A percentile compares a stretch with the other conserved stretches of the same genome.
Evolutionary conservation across 192 early-diverging fungal species (phyloP).

Genomic region (Coemansia aciculifera): DNA sequence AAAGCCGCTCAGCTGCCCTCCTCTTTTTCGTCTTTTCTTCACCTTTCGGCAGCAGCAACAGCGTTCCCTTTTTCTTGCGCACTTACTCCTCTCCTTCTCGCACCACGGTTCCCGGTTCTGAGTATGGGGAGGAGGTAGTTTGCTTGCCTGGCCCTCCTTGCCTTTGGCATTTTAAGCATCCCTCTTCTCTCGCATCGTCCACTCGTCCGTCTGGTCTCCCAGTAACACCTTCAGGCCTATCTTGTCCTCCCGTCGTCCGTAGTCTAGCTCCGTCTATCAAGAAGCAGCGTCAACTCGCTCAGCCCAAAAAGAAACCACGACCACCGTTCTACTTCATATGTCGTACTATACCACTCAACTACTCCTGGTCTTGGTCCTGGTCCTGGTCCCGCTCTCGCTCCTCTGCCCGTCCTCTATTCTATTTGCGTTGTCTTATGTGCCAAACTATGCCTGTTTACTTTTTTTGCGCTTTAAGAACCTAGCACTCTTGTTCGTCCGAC

Average conservation of each 20-base stretch:
- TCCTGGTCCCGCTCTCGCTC: not conserved
- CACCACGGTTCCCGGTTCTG: not conserved
- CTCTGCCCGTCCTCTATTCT: not conserved
- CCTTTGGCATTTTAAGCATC: not conserved
- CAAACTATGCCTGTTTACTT: not conserved
- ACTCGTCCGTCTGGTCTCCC: not conserved
- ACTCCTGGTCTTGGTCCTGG: not conserved
- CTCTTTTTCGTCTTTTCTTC: not conserved
- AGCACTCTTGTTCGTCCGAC: not conserved
- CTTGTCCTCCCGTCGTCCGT: not conserved
- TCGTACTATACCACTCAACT: not conserved
- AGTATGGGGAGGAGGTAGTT: not conserved
- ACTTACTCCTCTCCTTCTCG: not conserved
- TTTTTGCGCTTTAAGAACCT: not conserved
- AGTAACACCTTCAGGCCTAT: not conserved
- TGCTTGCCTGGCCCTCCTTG: not conserved
- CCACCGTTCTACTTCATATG: not conserved
- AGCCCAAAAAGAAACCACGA: not conserved
- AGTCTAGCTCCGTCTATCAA: not conserved
- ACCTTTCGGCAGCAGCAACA: not conserved
- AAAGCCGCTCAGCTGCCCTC: not conserved
- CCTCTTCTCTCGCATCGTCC: not conserved
- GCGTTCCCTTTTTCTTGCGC: not conserved
- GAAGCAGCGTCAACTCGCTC: conserved; percentile 3
- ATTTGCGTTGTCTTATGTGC: not conserved